Percentiles rank a stretch among this genome's conserved stretches.
phyloP scores from a whole-genome alignment of 345 rosid genomes.

The Brassica rapa region DNA sequence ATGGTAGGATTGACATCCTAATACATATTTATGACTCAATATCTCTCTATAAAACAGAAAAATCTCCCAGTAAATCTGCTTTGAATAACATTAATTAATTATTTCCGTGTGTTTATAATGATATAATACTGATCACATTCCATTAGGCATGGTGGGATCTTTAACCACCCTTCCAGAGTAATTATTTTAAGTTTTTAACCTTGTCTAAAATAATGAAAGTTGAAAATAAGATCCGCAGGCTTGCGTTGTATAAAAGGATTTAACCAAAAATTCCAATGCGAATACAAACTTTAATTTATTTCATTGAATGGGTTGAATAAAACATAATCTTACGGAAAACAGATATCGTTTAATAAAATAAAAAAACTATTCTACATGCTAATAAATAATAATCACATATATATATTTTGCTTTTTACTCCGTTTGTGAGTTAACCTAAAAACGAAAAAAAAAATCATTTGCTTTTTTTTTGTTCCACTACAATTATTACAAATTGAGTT shows the following conservation, averaged over 20 bases:
- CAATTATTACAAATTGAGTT: neutral
- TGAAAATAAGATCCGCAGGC: slow-evolving; percentile 1
- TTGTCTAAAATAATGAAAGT: neutral
- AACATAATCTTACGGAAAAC: neutral
- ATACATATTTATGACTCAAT: slow-evolving; percentile 6
- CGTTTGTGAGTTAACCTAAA: too few relatives aligned
- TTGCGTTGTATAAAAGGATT: neutral
- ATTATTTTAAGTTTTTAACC: slow-evolving; percentile 21
- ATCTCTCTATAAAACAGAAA: neutral
- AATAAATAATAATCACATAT: neutral
- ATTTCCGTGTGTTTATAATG: neutral
- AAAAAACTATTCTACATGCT: neutral
- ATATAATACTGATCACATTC: slow-evolving; percentile 24
- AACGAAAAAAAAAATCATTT: too few relatives aligned
- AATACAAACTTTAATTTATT: neutral
- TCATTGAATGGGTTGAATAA: neutral
- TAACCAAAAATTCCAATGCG: slow-evolving; percentile 12
- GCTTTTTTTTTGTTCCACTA: neutral
- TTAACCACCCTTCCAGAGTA: slow-evolving; percentile 39
- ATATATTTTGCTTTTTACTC: neutral
- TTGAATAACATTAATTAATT: neutral
- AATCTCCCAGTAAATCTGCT: slow-evolving; percentile 24
- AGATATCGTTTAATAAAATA: neutral
- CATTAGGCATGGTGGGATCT: slow-evolving; percentile 38
- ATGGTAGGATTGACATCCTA: slow-evolving; percentile 41